Evolutionary conservation across 495 filamentous ascomycete genomes (phyloP).

Genomic region (Penicillium coffeae): DNA sequence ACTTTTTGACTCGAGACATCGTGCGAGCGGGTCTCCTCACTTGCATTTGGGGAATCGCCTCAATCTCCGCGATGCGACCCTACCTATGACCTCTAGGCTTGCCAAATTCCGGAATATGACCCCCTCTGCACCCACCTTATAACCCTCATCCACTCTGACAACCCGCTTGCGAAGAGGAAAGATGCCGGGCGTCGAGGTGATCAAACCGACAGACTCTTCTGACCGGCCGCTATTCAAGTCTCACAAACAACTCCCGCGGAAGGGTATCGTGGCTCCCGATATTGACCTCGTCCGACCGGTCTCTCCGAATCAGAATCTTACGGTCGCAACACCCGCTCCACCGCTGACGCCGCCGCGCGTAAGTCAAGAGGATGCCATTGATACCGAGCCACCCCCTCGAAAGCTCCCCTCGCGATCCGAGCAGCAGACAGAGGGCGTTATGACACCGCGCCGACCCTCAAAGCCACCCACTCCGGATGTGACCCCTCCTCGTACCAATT

Average conservation of each 20-base stretch:
- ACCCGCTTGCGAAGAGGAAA: background rate
- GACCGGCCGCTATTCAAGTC: constrained; percentile 38
- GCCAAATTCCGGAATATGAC: background rate
- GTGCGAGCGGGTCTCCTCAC: background rate
- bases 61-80: background rate
- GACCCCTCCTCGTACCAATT: constrained; percentile 58
- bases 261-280: constrained; percentile 23
- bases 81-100: background rate
- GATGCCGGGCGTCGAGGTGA: constrained; percentile 40
- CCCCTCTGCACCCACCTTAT: background rate
- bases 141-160: background rate
- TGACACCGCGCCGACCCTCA: constrained; percentile 58
- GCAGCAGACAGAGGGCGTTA: constrained; percentile 24
- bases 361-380: constrained; percentile 19
- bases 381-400: constrained; percentile 19
- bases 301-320: constrained; percentile 22
- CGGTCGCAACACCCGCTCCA: constrained; percentile 26
- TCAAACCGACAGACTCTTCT: constrained; percentile 30
- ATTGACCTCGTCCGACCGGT: constrained; percentile 24
- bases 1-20: background rate
- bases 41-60: background rate
- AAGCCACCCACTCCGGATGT: constrained; percentile 72
- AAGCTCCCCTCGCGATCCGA: constrained; percentile 23
- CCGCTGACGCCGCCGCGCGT: constrained; percentile 41
- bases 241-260: constrained; percentile 45